Conservation (phyloP, 2,329 filamentous ascomycete genomes). For the Colletotrichum spinosum region DNA sequence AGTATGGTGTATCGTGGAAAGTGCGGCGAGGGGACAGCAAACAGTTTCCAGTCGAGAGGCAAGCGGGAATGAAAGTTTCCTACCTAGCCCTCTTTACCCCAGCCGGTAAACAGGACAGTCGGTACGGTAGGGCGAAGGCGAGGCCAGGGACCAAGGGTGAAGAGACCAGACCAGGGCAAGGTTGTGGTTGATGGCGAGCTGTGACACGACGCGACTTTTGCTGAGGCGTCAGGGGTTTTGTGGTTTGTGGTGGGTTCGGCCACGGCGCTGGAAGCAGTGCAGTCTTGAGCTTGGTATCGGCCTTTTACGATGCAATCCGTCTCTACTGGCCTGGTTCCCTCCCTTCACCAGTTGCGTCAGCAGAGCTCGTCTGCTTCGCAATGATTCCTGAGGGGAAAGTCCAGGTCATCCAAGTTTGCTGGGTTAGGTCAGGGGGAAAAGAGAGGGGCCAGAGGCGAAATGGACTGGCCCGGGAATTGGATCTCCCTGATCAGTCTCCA, state of each 20-base stretch:
- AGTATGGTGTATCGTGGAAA: neutral
- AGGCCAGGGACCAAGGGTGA: conserved; percentile 11
- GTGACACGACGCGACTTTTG: conserved; percentile 31
- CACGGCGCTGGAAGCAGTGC: conserved; percentile 26
- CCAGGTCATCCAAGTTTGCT: neutral
- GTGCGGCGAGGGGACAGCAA: conserved; percentile 18
- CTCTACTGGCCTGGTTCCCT: conserved; percentile 18
- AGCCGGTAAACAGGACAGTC: conserved; percentile 16
- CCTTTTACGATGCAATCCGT: neutral
- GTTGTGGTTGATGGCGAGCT: conserved; percentile 10
- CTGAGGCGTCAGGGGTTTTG: conserved; percentile 30
- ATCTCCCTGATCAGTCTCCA: conserved; percentile 34
- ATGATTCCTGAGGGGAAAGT: too few species aligned
- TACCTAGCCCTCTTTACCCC: conserved; percentile 24
- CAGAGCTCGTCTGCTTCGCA: neutral
- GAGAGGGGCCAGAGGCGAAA: conserved; percentile 14
- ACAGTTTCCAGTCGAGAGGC: conserved; percentile 5
- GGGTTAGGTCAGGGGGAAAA: neutral
- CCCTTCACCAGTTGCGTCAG: conserved; percentile 11
- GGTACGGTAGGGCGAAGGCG: conserved; percentile 31
- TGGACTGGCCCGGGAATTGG: conserved; percentile 14
- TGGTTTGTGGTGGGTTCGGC: conserved; percentile 18
- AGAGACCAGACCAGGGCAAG: conserved; percentile 20
- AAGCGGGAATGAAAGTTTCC: conserved; percentile 31
- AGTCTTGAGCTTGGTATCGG: conserved; percentile 3